Base-by-base conservation (phyloP, 2,329 filamentous ascomycete genomes). In the Metarhizium album region DNA sequence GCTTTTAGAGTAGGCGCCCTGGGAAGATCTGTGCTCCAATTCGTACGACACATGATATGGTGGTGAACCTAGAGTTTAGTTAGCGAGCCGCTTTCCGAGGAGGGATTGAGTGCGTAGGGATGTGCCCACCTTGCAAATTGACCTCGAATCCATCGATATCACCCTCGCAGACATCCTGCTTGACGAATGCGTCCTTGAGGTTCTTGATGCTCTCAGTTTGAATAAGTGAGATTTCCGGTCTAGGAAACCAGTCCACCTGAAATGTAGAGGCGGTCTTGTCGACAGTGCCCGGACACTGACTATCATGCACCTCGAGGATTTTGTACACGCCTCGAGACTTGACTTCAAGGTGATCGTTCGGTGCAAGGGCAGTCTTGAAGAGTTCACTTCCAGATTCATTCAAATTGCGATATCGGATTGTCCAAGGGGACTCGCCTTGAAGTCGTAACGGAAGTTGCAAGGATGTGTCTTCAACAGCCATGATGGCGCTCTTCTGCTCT, bases 71-170 rank as follows among this genome's bases (percentile, higher is more conserved):
- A n/a, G 54, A 6, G 8, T 24, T 2, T 27, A 13, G 49, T 72
- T 66, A 74, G 67, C 33, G 49, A 51, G 50, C n/a, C 9, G 43
- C 22, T 4, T 2, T 20, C 40, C 7, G 22, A 43, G 22, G 22
- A 43, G 22, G n/a, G 9, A 16, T 13, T 46, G 9, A 40, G 20
- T 16, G 47, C n/a, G 16, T 16, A 35, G 22, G 6, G 4, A 7
- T 42, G 16, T 29, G 4, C 75, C 69, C 78, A 80, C 89, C 91
- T 64, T 79, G 79, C 54, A 98, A 77, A 42, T 78, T 77, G 49
- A 98, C 73, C 61, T 96, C 90, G 50, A 96, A 83, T 3, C 83
- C 82, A 65, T 96, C 91, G 61, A 95, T 86, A 54, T 97, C 91
- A 29, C 91, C 91, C 70, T 98, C 90, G 62, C 93, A 98, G 29